Evolutionary conservation across 2,329 filamentous ascomycete species (phyloP).

Genomic region (Trichoderma harzianum): DNA sequence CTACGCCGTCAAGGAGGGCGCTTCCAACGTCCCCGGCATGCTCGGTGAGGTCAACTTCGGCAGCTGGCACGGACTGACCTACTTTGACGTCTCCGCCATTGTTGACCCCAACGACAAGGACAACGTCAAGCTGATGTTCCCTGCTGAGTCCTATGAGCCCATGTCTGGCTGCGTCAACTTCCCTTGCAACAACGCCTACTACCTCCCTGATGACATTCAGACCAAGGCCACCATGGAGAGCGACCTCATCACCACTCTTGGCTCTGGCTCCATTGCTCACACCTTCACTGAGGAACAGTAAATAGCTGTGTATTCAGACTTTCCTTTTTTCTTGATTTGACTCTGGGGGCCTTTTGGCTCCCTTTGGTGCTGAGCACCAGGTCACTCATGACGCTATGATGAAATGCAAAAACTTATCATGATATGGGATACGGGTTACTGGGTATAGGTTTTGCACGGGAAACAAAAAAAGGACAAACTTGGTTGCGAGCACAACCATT

Average conservation of each 20-base stretch:
- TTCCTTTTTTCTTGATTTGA: not conserved
- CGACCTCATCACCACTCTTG: slow-evolving; percentile 52
- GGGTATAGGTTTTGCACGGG: slow-evolving; percentile 4
- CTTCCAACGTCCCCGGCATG: slow-evolving; percentile 45
- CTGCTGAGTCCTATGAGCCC: slow-evolving; percentile 34
- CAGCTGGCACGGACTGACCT: slow-evolving; percentile 47
- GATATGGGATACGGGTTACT: slow-evolving; percentile 4
- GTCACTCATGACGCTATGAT: slow-evolving; percentile 21
- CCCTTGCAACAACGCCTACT: slow-evolving; percentile 55
- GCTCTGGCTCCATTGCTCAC: slow-evolving; percentile 31
- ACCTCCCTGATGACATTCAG: slow-evolving; percentile 51
- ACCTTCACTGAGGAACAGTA: slow-evolving; percentile 21
- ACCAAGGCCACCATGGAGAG: slow-evolving; percentile 49
- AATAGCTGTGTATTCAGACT: not conserved
- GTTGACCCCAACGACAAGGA: slow-evolving; percentile 48
- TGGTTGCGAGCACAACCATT: slow-evolving; percentile 17
- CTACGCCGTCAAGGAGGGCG: slow-evolving; percentile 47
- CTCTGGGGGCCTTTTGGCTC: not conserved
- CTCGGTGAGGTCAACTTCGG: slow-evolving; percentile 51
- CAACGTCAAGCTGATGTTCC: slow-evolving; percentile 55
- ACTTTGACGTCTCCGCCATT: slow-evolving; percentile 59
- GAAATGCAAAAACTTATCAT: slow-evolving; percentile 27
- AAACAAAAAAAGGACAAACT: slow-evolving; percentile 20
- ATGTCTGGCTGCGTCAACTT: slow-evolving; percentile 51
- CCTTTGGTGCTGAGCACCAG: slow-evolving; percentile 27